Base-by-base conservation (phyloP, 371 early-diverging fungal species). In the Gilbertella persicaria region DNA sequence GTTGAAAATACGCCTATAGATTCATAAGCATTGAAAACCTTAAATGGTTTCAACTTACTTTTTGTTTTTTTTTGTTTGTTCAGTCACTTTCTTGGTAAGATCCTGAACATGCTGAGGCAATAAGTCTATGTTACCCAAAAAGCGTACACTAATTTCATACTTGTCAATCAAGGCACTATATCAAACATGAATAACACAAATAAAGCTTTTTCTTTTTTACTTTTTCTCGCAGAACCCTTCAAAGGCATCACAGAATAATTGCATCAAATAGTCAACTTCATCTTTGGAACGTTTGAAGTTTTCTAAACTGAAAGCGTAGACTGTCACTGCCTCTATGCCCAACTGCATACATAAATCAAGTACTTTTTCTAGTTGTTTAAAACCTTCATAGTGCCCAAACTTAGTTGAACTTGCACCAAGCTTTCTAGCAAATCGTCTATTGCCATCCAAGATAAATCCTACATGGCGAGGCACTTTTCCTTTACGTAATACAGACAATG, bases 401-500 rank as follows among this genome's bases (percentile, higher is more conserved):
- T 64, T 54, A 10, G 73, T 72, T 2, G 64, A 64, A 10, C 44
- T 38, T 12, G 79, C 76, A 19, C 87, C 79, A 6, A 63, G 58
- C 39, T 81, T 82, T 55, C 79, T 81, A 23, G 92, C 96, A 69
- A 82, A 99, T 30, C 99, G 86, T 53, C 99, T 79, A 79, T 99
- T 99, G 8, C 99, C 99, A 69, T 99, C 99, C 85, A 98, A 91
- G 48, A 99, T 94, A 66, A 99, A 96, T 1, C 91, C 99, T 9
- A 98, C 80, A 69, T 99, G 99, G n/a, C 80, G 69, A 2, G 99
- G 99, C 19, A 98, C 81, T 3, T 89, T 86, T 3, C 97, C 97
- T 53, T 78, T 82, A 19, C 75, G 72, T 5, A 87, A 52, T 0
- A 84, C 66, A 9, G 74, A 73, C 16, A 88, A 59, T 0, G 66